Base-by-base conservation (phyloP, 2,329 filamentous ascomycete genomes). In the Botrytis elliptica region DNA sequence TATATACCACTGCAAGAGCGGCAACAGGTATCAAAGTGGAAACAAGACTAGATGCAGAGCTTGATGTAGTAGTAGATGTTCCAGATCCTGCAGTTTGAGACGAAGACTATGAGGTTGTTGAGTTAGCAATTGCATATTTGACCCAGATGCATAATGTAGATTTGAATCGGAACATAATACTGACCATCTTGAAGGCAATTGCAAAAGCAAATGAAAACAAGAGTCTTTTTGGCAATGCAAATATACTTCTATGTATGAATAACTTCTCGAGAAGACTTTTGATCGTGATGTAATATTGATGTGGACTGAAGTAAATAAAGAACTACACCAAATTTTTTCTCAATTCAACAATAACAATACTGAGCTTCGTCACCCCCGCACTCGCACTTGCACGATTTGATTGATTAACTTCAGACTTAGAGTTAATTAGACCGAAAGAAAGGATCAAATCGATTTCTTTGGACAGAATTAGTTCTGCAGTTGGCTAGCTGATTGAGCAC, bases 1-100 rank as follows among this genome's bases (percentile, higher is more conserved):
- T 59, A 40, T 85, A 81, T 79, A 85, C 84, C 36, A 79, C 82
- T 18, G 78, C 82, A 42, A 84, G 82, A 55, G 84, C 77, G 42
- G 85, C 77, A 38, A 86, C 78, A 29, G 86, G 83, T 40, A 88
- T 76, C 73, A 88, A 80, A 12, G 85, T 86, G 55, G 84, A 84
- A 33, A 88, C 75, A 57, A 88, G 81, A n/a, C 83, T 84, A 6
- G 79, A 81, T 8, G 77, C 63, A 20, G 76, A 77, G 36, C 73
- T 74, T 20, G 75, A 75, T n/a, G 22, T 44, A 46, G 71, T 55
- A 49, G 38, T 71, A 20, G 69, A 63, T 25, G 57, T 71, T 49
- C 69, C 69, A 38, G 57, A 29, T n/a, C 55, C 55, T 46, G 55
- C 38, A 46, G 20, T 38, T 18, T 64, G 20, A 16, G 60, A 65